Evolutionary conservation across 345 rosid species (phyloP), one percentile per base, ranked within the genome.

Genomic region (Abelmoschus esculentus): DNA sequence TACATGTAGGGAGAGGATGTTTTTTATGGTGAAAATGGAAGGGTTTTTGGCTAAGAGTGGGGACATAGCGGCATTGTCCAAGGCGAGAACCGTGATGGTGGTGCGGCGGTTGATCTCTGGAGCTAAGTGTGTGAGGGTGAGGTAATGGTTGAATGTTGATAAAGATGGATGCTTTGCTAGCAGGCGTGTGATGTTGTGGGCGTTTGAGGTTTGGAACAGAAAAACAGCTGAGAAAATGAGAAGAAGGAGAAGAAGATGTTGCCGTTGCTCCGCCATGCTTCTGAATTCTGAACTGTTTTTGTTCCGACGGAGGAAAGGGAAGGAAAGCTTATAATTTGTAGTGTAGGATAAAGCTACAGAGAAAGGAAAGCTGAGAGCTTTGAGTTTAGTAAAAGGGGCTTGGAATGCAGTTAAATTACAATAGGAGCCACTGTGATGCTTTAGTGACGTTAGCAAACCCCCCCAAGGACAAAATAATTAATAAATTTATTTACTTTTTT

Each of bases 101-200:
- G 86, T 87, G 62, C 82, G 81, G 69, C 83, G 72, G 85, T 89
- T 95, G 88, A 95, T 95, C 69, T 95, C 96, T 32, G 59, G 79
- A 75, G 96, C 96, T 32, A 95, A 89, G 86, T 87, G 99, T 6
- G 98, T 95, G 50, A 73, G 42, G 67, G 89, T 75, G 19, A 95
- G 89, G 87, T 83, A 83, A 72, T 86, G 96, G 88, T 82, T 95
- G 84, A 95, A 92, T 73, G 96, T 85, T 74, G 99, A 87, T 84
- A 90, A 80, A 7, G 77, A 70, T 0, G 96, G 98, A 81, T 92
- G 97, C 49, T 36, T 63, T 6, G 90, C 86, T 1, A 95, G 82
- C 50, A 95, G 77, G 61, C 69, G 80, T 38, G 98, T 95, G 77
- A 95, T 73, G 84, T 95, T 95, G 78, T 89, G 97, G 52, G 86